Conservation (phyloP, 305 asterid genomes). For the Striga hermonthica region DNA sequence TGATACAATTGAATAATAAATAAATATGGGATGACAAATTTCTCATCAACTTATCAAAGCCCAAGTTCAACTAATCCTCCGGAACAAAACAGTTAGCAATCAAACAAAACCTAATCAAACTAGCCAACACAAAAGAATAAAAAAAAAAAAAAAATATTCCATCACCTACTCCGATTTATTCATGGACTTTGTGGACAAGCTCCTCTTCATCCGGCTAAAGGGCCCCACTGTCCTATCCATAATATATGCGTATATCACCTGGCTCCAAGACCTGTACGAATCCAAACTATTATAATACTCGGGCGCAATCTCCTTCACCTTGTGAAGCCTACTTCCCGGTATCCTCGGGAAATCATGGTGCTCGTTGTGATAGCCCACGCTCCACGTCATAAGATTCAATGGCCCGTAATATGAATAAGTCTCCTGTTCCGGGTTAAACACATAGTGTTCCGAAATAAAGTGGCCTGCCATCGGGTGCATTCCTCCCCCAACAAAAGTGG, state of each 20-base stretch:
- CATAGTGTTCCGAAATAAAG: conserved; percentile 87
- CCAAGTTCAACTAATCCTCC: conserved; percentile 26
- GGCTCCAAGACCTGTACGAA: conserved; percentile 83
- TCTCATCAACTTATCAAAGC: neutral
- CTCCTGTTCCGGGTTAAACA: conserved; percentile 71
- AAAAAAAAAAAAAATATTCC: conserved; percentile 7
- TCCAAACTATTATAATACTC: conserved; percentile 62
- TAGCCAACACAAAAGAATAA: conserved; percentile 5
- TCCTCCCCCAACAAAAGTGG: conserved; percentile 95
- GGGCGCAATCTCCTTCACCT: conserved; percentile 90
- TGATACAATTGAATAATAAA: conserved; percentile 7
- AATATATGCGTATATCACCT: conserved; percentile 73
- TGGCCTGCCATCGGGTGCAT: conserved; percentile 98
- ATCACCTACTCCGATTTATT: conserved; percentile 51
- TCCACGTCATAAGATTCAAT: conserved; percentile 82
- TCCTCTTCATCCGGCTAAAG: conserved; percentile 88
- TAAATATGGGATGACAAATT: neutral
- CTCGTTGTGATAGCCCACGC: conserved; percentile 90
- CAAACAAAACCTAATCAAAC: conserved; percentile 12
- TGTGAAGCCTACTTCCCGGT: conserved; percentile 76
- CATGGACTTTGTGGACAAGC: conserved; percentile 33
- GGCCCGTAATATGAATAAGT: conserved; percentile 92
- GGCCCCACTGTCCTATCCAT: conserved; percentile 81
- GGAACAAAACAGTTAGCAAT: conserved; percentile 24
- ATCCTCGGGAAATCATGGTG: conserved; percentile 97